A percentile compares a stretch with the other conserved stretches of the same genome.
phyloP scores from a whole-genome alignment of 352 stramenopile species.

The Aphanomyces cochlioides region DNA sequence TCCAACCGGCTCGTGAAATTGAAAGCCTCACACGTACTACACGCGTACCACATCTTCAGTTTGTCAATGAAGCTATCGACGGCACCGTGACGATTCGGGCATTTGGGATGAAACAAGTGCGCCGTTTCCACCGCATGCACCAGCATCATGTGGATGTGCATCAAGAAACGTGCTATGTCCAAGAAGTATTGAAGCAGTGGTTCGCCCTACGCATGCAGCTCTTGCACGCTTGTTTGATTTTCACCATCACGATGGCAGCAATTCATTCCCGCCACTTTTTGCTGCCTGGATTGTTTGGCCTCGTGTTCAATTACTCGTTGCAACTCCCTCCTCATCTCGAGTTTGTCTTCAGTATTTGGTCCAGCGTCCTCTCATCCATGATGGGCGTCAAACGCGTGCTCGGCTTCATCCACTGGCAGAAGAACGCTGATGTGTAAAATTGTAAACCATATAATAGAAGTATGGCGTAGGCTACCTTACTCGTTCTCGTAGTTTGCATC shows the following conservation, averaged over 20 bases:
- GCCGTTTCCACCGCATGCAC: constrained; percentile 15
- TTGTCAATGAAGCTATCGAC: background rate
- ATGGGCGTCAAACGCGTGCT: constrained; percentile 1
- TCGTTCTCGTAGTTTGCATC: background rate
- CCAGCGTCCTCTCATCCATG: constrained; percentile 4
- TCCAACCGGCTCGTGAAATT: constrained; percentile 50
- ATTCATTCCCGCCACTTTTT: background rate
- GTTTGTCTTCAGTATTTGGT: constrained; percentile 19
- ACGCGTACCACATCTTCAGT: background rate
- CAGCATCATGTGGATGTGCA: constrained; percentile 2
- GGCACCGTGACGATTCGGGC: constrained; percentile 4
- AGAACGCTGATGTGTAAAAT: constrained; percentile 2
- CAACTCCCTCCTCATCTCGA: constrained; percentile 7
- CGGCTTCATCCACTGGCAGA: background rate
- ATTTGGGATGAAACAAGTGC: constrained; percentile 11
- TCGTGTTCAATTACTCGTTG: constrained; percentile 24
- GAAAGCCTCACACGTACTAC: constrained; percentile 71
- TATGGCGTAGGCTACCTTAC: background rate
- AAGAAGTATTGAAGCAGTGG: background rate
- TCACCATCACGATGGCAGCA: constrained; percentile 33
- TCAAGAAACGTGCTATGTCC: constrained; percentile 10
- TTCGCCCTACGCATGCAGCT: constrained; percentile 20
- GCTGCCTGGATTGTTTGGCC: constrained; percentile 1
- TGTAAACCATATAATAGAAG: background rate
- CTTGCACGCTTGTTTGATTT: constrained; percentile 2